These are phyloP conservation scores for Penicillium sp. DNA, from an alignment of 2,329 filamentous ascomycete genomes.

Conservation along the genomic window DNA sequence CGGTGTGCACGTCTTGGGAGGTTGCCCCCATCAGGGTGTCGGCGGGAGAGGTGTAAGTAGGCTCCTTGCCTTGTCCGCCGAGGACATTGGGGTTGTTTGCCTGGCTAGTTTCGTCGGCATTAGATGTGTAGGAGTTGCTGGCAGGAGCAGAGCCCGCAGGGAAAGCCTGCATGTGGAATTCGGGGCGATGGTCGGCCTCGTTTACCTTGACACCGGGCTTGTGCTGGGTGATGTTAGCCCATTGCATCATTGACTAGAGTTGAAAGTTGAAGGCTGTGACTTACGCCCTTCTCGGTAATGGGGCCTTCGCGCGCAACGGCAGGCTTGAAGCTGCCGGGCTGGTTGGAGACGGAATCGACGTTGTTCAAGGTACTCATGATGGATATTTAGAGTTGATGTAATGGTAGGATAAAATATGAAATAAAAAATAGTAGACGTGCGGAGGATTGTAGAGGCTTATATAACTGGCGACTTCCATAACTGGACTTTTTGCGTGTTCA, in stretches of 20 bases:
- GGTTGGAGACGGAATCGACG: conserved; percentile 50
- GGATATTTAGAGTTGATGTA: neutral
- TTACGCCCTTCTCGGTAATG: conserved; percentile 55
- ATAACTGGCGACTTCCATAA: neutral
- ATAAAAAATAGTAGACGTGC: neutral
- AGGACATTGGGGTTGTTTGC: conserved; percentile 41
- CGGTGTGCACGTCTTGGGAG: conserved; percentile 53
- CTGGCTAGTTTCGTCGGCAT: conserved; percentile 40
- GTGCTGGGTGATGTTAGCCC: conserved; percentile 51
- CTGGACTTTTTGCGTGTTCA: too few relatives aligned
- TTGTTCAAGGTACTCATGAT: conserved; percentile 40
- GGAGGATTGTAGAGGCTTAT: neutral
- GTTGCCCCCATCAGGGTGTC: conserved; percentile 53
- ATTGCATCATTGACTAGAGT: conserved; percentile 4
- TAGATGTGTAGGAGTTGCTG: conserved; percentile 48
- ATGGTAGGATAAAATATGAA: neutral
- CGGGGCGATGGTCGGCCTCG: conserved; percentile 55
- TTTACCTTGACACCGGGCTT: conserved; percentile 60
- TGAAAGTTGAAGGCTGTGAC: conserved; percentile 23
- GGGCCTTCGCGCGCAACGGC: conserved; percentile 53
- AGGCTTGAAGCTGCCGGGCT: conserved; percentile 57
- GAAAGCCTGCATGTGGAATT: conserved; percentile 62
- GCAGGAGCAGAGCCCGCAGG: conserved; percentile 63
- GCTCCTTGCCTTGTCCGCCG: conserved; percentile 42
- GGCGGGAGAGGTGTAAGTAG: conserved; percentile 42